Conservation (phyloP, 139 green algal genomes). For the Choricystis sp. region DNA sequence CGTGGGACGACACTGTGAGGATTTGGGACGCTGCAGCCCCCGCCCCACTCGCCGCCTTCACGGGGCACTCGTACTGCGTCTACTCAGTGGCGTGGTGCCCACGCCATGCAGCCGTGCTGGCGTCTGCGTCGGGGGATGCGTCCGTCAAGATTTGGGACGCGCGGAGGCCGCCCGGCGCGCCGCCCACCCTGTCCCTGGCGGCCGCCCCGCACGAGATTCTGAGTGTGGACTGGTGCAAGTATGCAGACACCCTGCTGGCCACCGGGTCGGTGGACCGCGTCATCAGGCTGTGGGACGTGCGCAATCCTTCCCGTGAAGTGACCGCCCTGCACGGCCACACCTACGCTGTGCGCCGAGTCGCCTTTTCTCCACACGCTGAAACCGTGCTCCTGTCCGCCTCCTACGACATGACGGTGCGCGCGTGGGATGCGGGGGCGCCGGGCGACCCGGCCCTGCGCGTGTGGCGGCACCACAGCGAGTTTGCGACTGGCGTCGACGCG, state of each 20-base stretch:
- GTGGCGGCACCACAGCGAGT: slow-evolving; percentile 85
- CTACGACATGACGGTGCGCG: slow-evolving; percentile 91
- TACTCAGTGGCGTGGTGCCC: slow-evolving; percentile 81
- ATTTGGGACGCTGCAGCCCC: slow-evolving; percentile 62
- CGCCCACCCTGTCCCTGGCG: slow-evolving; percentile 56
- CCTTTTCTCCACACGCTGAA: slow-evolving; percentile 72
- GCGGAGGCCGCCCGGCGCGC: slow-evolving; percentile 35
- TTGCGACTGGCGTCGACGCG: slow-evolving; percentile 81
- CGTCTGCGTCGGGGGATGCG: slow-evolving; percentile 66
- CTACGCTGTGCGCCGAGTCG: slow-evolving; percentile 42
- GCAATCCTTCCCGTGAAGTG: slow-evolving; percentile 41
- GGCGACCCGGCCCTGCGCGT: slow-evolving; percentile 45
- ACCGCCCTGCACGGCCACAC: slow-evolving; percentile 58
- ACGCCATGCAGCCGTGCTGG: slow-evolving; percentile 55
- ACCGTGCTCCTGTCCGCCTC: slow-evolving; percentile 55
- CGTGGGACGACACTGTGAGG: slow-evolving; percentile 93
- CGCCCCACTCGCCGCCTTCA: slow-evolving; percentile 52
- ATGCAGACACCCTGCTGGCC: slow-evolving; percentile 86
- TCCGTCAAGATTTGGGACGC: slow-evolving; percentile 77
- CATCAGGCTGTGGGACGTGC: slow-evolving; percentile 78
- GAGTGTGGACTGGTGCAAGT: slow-evolving; percentile 86
- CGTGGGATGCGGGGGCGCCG: slow-evolving; percentile 71
- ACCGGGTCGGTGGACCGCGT: slow-evolving; percentile 86
- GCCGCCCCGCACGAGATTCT: slow-evolving; percentile 70
- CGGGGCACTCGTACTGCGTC: slow-evolving; percentile 90